phyloP scores from a whole-genome alignment of 2,329 filamentous ascomycete species.

The Penicillium sp. region DNA sequence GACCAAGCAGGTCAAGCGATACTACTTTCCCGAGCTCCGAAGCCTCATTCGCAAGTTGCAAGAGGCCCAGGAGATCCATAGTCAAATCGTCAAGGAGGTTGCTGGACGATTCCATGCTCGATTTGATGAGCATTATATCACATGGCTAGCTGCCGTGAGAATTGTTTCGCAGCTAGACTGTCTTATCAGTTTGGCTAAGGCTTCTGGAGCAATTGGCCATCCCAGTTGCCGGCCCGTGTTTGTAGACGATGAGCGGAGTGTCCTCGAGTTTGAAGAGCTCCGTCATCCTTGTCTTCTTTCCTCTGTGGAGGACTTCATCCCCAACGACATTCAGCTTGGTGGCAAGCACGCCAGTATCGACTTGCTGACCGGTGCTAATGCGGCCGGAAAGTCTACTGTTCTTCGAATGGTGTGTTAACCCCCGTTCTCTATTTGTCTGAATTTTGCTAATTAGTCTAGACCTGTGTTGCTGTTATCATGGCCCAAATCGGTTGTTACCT shows the following conservation, averaged over 20 bases:
- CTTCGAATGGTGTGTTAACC: constrained; percentile 73
- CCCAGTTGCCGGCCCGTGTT: constrained; percentile 89
- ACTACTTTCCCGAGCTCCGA: constrained; percentile 84
- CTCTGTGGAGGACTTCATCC: constrained; percentile 89
- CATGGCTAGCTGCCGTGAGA: constrained; percentile 86
- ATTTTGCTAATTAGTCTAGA: constrained; percentile 52
- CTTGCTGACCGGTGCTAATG: constrained; percentile 91
- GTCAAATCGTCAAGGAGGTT: constrained; percentile 85
- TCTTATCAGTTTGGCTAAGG: constrained; percentile 86
- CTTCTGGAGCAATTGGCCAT: constrained; percentile 77
- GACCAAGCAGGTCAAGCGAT: constrained; percentile 84
- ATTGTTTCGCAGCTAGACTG: constrained; percentile 92
- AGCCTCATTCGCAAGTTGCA: constrained; percentile 81
- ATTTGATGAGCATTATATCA: constrained; percentile 82
- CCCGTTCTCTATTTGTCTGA: background rate
- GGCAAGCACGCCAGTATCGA: constrained; percentile 80
- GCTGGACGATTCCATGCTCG: constrained; percentile 77
- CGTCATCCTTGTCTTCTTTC: constrained; percentile 93
- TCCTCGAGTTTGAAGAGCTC: constrained; percentile 88
- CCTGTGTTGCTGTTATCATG: constrained; percentile 94
- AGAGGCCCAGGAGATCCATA: constrained; percentile 90
- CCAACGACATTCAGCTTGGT: constrained; percentile 86
- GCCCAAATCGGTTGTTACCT: constrained; percentile 94
- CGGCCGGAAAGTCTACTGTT: constrained; percentile 94
- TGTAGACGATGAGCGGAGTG: constrained; percentile 76